Evolutionary conservation across 2,329 filamentous ascomycete species (phyloP).

Genomic region (Blumeria hordei): DNA sequence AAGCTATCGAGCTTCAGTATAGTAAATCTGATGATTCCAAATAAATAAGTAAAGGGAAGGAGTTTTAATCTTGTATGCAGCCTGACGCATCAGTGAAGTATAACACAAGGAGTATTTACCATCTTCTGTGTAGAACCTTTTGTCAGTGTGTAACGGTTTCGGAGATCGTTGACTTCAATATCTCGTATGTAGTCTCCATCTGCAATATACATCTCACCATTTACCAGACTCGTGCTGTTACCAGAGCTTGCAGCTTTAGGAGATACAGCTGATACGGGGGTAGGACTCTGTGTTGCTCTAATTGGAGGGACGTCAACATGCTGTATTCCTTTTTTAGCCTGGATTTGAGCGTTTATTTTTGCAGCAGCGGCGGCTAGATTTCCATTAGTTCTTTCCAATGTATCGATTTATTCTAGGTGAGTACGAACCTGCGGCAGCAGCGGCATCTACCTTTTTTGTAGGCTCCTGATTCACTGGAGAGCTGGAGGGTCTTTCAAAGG

Average conservation of each 20-base stretch:
- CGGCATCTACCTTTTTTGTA: slow-evolving; percentile 35
- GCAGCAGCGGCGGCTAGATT: slow-evolving; percentile 61
- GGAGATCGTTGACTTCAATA: slow-evolving; percentile 93
- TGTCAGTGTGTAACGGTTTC: slow-evolving; percentile 89
- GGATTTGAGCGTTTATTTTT: slow-evolving; percentile 59
- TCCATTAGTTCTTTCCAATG: slow-evolving; percentile 7
- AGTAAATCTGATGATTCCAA: slow-evolving; percentile 47
- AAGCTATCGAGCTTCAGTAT: slow-evolving; percentile 33
- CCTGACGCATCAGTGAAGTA: slow-evolving; percentile 39
- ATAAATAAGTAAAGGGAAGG: slow-evolving; percentile 16
- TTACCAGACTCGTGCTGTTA: slow-evolving; percentile 29
- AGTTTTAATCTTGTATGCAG: slow-evolving; percentile 15
- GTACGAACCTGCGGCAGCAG: slow-evolving; percentile 49
- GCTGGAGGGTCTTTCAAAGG: slow-evolving; percentile 24
- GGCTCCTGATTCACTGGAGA: slow-evolving; percentile 13
- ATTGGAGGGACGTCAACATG: slow-evolving; percentile 77
- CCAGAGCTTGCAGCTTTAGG: slow-evolving; percentile 9
- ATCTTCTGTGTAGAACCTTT: slow-evolving; percentile 96
- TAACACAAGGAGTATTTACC: slow-evolving; percentile 69
- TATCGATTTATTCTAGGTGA: neutral
- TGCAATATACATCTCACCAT: slow-evolving; percentile 76
- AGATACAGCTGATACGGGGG: slow-evolving; percentile 10
- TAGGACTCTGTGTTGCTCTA: slow-evolving; percentile 19
- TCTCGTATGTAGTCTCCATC: slow-evolving; percentile 98
- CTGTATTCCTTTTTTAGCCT: slow-evolving; percentile 72